Conservation (phyloP, 768 basidiomycete genomes). For the Boletales sp. region DNA sequence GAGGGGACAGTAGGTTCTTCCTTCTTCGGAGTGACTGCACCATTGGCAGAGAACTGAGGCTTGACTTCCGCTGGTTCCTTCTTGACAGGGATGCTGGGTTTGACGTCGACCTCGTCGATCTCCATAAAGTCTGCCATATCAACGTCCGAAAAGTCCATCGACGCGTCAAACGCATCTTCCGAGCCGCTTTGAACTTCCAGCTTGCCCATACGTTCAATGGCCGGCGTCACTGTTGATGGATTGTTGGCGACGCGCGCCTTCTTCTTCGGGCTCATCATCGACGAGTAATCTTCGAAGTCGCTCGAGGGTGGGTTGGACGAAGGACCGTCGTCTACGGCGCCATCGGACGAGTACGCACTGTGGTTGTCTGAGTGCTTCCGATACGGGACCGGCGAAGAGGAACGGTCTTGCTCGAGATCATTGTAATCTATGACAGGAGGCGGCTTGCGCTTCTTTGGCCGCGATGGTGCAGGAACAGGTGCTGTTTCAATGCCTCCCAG, state of each 20-base stretch:
- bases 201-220: slow-evolving; percentile 53
- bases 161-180: slow-evolving; percentile 47
- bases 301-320: slow-evolving; percentile 38
- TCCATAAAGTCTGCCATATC: slow-evolving; percentile 56
- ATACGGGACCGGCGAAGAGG: slow-evolving; percentile 41
- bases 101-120: slow-evolving; percentile 52
- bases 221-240: slow-evolving; percentile 45
- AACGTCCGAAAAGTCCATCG: slow-evolving; percentile 52
- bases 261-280: slow-evolving; percentile 66
- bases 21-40: slow-evolving; percentile 33
- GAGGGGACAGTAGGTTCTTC: slow-evolving; percentile 48
- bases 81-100: slow-evolving; percentile 34
- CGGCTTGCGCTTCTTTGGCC: slow-evolving; percentile 66
- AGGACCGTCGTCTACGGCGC: slow-evolving; percentile 20
- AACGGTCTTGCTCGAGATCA: slow-evolving; percentile 21
- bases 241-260: slow-evolving; percentile 45
- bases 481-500: slow-evolving; percentile 66
- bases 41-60: slow-evolving; percentile 7
- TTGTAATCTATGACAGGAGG: slow-evolving; percentile 44
- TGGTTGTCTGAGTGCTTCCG: slow-evolving; percentile 31
- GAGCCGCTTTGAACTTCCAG: slow-evolving; percentile 56
- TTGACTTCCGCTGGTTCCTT: slow-evolving; percentile 5
- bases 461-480: slow-evolving; percentile 34
- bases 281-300: slow-evolving; percentile 46
- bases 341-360: slow-evolving; percentile 36